phyloP scores from a whole-genome alignment of 306 rosid species.

The Cucumis melo region DNA sequence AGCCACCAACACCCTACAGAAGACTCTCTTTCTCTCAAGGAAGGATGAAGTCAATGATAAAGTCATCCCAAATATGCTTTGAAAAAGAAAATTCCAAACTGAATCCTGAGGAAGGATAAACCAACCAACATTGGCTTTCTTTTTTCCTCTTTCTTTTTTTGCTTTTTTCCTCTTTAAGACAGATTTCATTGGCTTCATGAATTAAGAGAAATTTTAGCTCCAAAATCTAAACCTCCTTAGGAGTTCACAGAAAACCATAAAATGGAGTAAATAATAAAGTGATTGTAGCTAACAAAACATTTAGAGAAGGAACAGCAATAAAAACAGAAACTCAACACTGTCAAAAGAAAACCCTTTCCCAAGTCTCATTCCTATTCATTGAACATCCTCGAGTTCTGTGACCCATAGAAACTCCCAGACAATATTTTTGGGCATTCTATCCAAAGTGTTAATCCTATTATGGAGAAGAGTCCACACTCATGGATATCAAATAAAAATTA shows the following conservation, averaged over 20 bases:
- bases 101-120: not conserved
- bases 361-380: not conserved
- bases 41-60: too few relatives aligned
- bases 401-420: not conserved
- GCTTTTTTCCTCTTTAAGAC: not conserved
- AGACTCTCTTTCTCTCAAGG: not conserved
- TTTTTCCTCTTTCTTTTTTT: not conserved
- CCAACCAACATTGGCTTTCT: not conserved
- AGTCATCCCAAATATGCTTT: not conserved
- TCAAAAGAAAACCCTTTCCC: not conserved
- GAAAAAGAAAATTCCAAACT: not conserved
- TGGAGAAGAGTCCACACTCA: not conserved
- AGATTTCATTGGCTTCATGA: not conserved
- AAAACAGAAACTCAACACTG: not conserved
- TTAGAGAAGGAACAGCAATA: not conserved
- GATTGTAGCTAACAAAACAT: not conserved
- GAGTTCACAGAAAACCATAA: not conserved
- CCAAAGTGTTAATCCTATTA: not conserved
- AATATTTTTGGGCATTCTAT: not conserved
- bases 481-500: too few relatives aligned
- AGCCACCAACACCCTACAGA: not conserved
- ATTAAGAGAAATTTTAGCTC: not conserved
- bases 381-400: not conserved
- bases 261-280: not conserved
- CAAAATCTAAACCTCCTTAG: not conserved